phyloP scores from a whole-genome alignment of 2,329 filamentous ascomycete genomes.

The Rutstroemia sp. region DNA sequence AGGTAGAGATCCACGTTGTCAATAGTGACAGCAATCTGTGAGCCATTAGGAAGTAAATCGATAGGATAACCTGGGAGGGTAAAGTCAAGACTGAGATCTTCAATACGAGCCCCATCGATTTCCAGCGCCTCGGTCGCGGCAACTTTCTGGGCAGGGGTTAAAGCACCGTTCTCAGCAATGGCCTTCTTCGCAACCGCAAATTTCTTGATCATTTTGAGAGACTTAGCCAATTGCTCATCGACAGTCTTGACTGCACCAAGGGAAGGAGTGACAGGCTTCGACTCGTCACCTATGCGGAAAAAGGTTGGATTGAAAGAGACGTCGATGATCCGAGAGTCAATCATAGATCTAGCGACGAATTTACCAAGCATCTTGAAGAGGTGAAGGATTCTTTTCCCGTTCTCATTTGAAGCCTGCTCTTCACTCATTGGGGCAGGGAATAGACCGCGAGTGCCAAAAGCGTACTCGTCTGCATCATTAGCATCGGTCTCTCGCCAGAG shows the following conservation, averaged over 20 bases:
- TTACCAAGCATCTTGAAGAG: constrained; percentile 92
- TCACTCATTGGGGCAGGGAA: constrained; percentile 88
- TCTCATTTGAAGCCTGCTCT: constrained; percentile 63
- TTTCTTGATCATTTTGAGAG: constrained; percentile 78
- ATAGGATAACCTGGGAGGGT: constrained; percentile 89
- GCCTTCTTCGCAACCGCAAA: constrained; percentile 77
- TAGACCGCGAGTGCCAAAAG: constrained; percentile 74
- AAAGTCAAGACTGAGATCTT: constrained; percentile 88
- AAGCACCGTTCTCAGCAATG: constrained; percentile 63
- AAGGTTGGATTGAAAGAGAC: constrained; percentile 96
- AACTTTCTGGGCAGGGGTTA: constrained; percentile 64
- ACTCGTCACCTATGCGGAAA: constrained; percentile 78
- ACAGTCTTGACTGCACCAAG: constrained; percentile 85
- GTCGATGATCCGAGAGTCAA: constrained; percentile 96
- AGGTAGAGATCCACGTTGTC: constrained; percentile 88
- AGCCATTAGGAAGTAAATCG: constrained; percentile 70
- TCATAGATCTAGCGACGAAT: constrained; percentile 96
- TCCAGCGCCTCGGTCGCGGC: constrained; percentile 60
- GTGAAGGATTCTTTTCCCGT: constrained; percentile 80
- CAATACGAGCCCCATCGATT: constrained; percentile 70
- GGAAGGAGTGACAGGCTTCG: constrained; percentile 64
- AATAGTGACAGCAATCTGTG: constrained; percentile 70
- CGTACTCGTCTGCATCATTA: constrained; percentile 66
- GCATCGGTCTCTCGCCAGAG: constrained; percentile 91
- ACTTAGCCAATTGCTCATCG: constrained; percentile 77